Base-by-base conservation (phyloP, 208 protist genomes). In the Strigomonas oncopelti region DNA sequence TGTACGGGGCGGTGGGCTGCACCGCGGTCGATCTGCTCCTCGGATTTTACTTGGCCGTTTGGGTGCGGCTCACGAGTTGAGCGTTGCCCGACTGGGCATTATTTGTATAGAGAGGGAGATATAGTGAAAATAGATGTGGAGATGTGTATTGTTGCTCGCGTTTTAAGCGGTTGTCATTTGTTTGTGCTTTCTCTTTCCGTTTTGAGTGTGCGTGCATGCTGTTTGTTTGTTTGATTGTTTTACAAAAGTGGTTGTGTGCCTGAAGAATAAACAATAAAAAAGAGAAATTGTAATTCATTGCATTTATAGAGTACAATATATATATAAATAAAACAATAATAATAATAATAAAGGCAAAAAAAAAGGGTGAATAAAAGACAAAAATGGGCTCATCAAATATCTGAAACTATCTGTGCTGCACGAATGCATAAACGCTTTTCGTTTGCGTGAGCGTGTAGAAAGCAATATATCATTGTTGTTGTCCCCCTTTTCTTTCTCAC, bases 41-140 rank as follows among this genome's bases (percentile, higher is more conserved):
- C 25, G 75, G 75, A 38, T 95, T 95, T 69, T 95, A 95, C 72
- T 78, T 92, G 77, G 83, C 81, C 1, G 81, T 91, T 24, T 92
- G 87, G 85, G 85, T 78, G 5, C 82, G 90, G 14, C 55, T 95
- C 62, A 79, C 75, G 22, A 74, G 67, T 34, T 74, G 75, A 24
- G 77, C 75, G 14, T 1, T n/a, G n/a, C n/a, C n/a, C n/a, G n/a
- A n/a, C n/a, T n/a, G n/a, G n/a, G n/a, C n/a, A n/a, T n/a, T n/a
- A n/a, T n/a, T n/a, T n/a, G n/a, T n/a, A n/a, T n/a, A n/a, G n/a
- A n/a, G 13, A 56, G 8, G 13, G 13, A 29, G 13, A 56, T 56
- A 56, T 28, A 56, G 31, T 59, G 11, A 20, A 25, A 34, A 59
- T 32, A 32, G 18, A 59, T 59, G n/a, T n/a, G n/a, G n/a, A n/a